Evolutionary conservation across 2,329 filamentous ascomycete genomes (phyloP), one percentile per base, ranked within the genome.

Genomic region (Endocalyx cinctus): DNA sequence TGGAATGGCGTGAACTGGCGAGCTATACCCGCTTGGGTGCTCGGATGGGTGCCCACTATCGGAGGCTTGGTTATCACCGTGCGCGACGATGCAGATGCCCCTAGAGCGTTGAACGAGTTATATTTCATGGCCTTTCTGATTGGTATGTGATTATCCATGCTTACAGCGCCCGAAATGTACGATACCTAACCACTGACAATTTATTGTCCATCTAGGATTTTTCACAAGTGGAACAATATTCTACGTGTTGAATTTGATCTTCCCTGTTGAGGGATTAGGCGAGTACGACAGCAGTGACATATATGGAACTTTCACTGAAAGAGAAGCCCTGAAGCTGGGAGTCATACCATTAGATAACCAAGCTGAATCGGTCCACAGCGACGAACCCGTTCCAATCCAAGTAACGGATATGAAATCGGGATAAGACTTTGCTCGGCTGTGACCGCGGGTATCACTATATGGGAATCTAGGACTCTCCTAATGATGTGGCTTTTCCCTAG

Each of bases 121-220:
- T 70, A 70, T 41, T 69, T 64, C 36, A 63, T 66, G 52, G 64
- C 67, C 0, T 70, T 70, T 38, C 54, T 69, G 10, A 54, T 67
- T 12, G 67, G 66, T 36, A 25, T 31, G 39, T 42, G 2, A 42
- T 23, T n/a, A n/a, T n/a, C n/a, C n/a, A n/a, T n/a, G n/a, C n/a
- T n/a, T n/a, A n/a, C n/a, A n/a, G n/a, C n/a, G n/a, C n/a, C n/a
- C n/a, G n/a, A n/a, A n/a, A n/a, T n/a, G n/a, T n/a, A n/a, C n/a
- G n/a, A n/a, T n/a, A n/a, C n/a, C n/a, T n/a, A n/a, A n/a, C n/a
- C n/a, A n/a, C n/a, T n/a, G n/a, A n/a, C n/a, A n/a, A n/a, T n/a
- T n/a, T n/a, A n/a, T n/a, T n/a, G n/a, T n/a, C n/a, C n/a, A 10
- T 12, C 3, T 11, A 63, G 63, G 62, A 5, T 66, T 66, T 45